Evolutionary conservation across 768 basidiomycete genomes (phyloP), one percentile per base, ranked within the genome.

Genomic region (Leccinum sublutescens): DNA sequence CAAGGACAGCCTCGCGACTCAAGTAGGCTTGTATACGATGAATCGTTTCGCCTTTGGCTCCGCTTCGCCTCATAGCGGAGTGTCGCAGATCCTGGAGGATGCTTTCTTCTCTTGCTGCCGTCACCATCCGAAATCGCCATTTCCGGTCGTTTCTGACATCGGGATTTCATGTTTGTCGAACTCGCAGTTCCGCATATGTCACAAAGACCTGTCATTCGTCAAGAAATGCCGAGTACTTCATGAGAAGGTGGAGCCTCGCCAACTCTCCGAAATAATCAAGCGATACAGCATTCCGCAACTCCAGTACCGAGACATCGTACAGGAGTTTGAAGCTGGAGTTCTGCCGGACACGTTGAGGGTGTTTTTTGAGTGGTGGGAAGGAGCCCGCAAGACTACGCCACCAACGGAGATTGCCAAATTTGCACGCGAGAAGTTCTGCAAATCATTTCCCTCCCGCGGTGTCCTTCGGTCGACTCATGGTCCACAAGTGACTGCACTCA

Each of bases 41-140:
- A 83, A 82, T 55, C 96, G 95, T 76, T 98, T 97, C 77, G 88
- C 91, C 0, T 97, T 68, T 40, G 27, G 48, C 21, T 11, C 59
- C 10, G 58, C 53, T 15, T 5, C 10, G 34, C 53, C 57, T 14
- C 40, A 78, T 90, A n/a, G 33, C 1, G 47, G 48, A 15, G 64
- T 64, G 33, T 64, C 64, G 5, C 29, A 50, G 19, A 58, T 66
- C 27, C 21, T 64, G 17, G 59, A 62, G 47, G 51, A 64, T 0
- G 60, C 64, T 14, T 64, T 64, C 25, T 64, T 66, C 23, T 65
- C 55, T 47, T 58, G 56, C 31, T 36, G 47, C n/a, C 4, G 50
- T 11, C 0, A 55, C 1, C 5, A 27, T 7, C 29, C 11, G 5
- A 64, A 50, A 23, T 52, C 64, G 0, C 64, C 54, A 3, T 27